These are phyloP conservation scores for Yamadazyma friedrichii DNA, from an alignment of 1,139 yeast genomes.

Conservation along the genomic window DNA sequence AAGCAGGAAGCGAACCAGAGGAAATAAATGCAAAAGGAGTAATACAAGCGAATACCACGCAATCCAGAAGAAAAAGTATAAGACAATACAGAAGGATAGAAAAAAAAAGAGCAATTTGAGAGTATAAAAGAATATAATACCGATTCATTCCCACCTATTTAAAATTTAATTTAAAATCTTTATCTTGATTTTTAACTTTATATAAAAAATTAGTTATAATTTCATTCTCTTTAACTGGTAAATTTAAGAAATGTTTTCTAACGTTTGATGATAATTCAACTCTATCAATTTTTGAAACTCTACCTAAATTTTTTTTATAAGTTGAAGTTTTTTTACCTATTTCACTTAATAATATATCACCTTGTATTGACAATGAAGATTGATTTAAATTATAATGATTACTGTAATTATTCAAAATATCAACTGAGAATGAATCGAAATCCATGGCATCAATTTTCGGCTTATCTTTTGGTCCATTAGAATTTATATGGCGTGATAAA, in stretches of 20 bases:
- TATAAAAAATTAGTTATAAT: conserved; percentile 76
- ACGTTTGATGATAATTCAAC: conserved; percentile 53
- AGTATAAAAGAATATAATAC: too few relatives aligned
- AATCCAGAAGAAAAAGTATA: too few relatives aligned
- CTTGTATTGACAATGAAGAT: conserved; percentile 57
- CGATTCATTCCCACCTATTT: neutral
- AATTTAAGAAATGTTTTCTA: conserved; percentile 60
- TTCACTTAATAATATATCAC: conserved; percentile 58
- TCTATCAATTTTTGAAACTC: conserved; percentile 44
- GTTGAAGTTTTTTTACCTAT: conserved; percentile 65
- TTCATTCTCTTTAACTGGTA: conserved; percentile 73
- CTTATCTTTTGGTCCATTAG: conserved; percentile 61
- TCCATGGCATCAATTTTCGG: conserved; percentile 55
- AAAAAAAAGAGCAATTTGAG: too few relatives aligned
- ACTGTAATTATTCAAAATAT: conserved; percentile 57
- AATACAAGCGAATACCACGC: too few relatives aligned
- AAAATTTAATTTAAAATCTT: conserved; percentile 42
- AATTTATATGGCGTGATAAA: conserved; percentile 56
- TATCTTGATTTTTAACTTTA: conserved; percentile 65
- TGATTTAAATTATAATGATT: conserved; percentile 46
- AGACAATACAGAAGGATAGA: too few relatives aligned
- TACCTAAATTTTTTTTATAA: conserved; percentile 29
- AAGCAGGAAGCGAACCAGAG: too few relatives aligned
- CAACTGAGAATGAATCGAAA: conserved; percentile 54
- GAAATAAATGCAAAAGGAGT: too few relatives aligned